Base-by-base conservation (phyloP, 163 green algal genomes). In the Chlamydomonas reinhardtii region DNA sequence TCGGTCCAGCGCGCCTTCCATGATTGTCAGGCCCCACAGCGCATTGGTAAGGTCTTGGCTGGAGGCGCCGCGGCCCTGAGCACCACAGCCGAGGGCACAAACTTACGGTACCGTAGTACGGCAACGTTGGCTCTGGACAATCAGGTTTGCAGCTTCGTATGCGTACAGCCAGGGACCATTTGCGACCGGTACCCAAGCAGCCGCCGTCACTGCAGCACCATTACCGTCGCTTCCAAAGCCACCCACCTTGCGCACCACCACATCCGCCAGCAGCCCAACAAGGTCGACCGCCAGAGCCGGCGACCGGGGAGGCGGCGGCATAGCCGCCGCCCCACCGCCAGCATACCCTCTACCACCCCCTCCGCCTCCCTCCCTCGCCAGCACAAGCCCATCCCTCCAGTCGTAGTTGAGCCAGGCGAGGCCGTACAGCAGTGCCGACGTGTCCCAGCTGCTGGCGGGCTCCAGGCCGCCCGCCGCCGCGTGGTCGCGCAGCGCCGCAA, bases 361-460 rank as follows among this genome's bases (percentile, higher is more conserved):
- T 5, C 68, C 68, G n/a, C 69, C 4, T 2, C 37, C 19, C 73
- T 54, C 25, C 73, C 32, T 3, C 8, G 24, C 16, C 66, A 25
- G 25, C 65, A 32, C 27, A 17, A 37, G 4, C 66, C n/a, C 66
- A 6, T 73, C 27, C 29, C 66, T n/a, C 16, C 29, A 37, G n/a
- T 73, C 35, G 62, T 83, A 83, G 35, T 83, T 64, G 25, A 83
- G 76, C 76, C 64, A 39, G 61, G 76, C 76, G 9, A 83, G 76
- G 25, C 76, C 76, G 61, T 65, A 64, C 37, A 83, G 37, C 16
- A 83, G 61, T 4, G 76, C 76, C 11, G 62, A 74, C 29, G 61
- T 74, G 76, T 83, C 76, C 76, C 76, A 83, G 62, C 61, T 39
- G 35, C 62, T 83, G 76, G 76, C 35, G 62, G 62, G 61, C 20